phyloP scores from a whole-genome alignment of 352 stramenopile genomes.

The Globisporangium orthogonon region DNA sequence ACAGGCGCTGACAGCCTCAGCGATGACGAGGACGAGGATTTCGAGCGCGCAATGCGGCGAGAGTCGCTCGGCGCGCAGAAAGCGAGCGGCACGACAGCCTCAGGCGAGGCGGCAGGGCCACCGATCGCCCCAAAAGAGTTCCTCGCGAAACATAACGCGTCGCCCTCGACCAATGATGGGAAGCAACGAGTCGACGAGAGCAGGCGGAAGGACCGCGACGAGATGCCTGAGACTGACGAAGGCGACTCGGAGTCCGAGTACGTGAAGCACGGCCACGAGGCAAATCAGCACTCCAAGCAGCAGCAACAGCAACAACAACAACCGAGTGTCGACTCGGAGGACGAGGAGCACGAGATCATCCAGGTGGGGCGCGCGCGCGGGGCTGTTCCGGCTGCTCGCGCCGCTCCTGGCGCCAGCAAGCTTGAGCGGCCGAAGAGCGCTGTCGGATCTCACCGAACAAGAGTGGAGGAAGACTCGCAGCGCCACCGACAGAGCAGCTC shows the following conservation, averaged over 20 bases:
- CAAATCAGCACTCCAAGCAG: constrained; percentile 15
- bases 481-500: constrained; percentile 17
- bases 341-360: constrained; percentile 31
- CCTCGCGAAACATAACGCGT: constrained; percentile 3
- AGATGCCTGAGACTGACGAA: constrained; percentile 36
- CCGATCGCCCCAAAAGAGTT: constrained; percentile 10
- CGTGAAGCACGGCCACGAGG: constrained; percentile 12
- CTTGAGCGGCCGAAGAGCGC: constrained; percentile 46
- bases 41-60: constrained; percentile 6
- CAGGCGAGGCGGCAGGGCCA: neutral
- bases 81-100: no score
- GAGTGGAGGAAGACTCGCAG: constrained; percentile 24
- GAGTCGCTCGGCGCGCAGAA: neutral
- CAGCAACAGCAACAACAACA: neutral
- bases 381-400: constrained; percentile 1
- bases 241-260: constrained; percentile 27
- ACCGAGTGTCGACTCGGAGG: constrained; percentile 25
- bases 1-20: constrained; percentile 8
- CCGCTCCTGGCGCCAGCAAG: constrained; percentile 12
- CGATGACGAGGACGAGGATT: constrained; percentile 9
- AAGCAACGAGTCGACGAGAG: neutral
- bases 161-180: neutral
- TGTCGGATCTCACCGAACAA: constrained; percentile 7
- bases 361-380: constrained; percentile 33
- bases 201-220: constrained; percentile 15